Evolutionary conservation across 2,329 filamentous ascomycete species (phyloP), one percentile per base, ranked within the genome.

Genomic region (Dryadomyces quercivorus): DNA sequence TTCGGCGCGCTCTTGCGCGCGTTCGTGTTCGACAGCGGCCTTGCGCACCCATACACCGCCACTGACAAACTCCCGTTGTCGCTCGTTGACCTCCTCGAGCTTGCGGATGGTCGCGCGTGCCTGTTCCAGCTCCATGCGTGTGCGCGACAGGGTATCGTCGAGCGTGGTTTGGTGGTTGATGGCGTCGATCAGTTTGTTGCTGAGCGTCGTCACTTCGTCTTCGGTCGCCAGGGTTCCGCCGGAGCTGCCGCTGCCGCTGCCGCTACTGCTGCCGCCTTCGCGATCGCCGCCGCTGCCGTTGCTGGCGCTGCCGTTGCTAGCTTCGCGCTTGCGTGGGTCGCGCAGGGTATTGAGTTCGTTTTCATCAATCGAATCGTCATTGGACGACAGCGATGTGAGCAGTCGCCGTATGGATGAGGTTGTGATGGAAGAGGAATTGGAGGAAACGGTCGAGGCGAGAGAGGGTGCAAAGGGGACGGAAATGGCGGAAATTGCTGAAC

Each of bases 81-180:
- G 79, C 45, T 82, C 83, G 59, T 84, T 78, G 56, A 73, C 67
- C 2, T 65, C 67, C 68, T 95, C 88, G 18, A 96, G 71, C 51
- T 82, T 74, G 53, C 74, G 75, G 53, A 94, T 79, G 61, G 78
- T 80, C 50, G 84, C 79, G 56, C 77, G 80, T 9, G 89, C 81
- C 38, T 78, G 68, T 54, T 95, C 88, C 49, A 97, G 74, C 65
- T 97, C 90, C 66, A 91, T 85, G 42, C 90, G 82, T 16, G 90
- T 86, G 52, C 82, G 83, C 51, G 88, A 85, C 18, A 98, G 75
- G 12, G 82, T 87, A 68, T 98, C 93, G 68, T 97, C 93, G 47
- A 98, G 78, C 21, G 80, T 84, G 8, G 91, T 96, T 69, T 96
- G 91, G 68, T 95, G 86, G 66, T 98, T 98, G 70, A 98, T 96